Base-by-base conservation (phyloP, 805 yeast species). In the Yarrowia sp. region DNA sequence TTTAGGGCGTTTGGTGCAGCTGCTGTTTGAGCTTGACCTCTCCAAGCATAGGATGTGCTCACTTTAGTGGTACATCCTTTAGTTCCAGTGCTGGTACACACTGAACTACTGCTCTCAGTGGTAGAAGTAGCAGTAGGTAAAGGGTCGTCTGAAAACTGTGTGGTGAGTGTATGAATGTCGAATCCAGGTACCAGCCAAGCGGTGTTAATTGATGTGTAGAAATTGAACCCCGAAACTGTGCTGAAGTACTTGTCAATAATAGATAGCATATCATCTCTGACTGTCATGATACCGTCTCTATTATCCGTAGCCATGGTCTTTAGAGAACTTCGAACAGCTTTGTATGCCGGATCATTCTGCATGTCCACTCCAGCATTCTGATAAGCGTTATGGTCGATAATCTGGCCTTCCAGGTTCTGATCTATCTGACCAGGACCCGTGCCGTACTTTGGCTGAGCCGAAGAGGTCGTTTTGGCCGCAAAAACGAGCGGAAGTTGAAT, bases 381-480 rank as follows among this genome's bases (percentile, higher is more conserved):
- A 47, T 55, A 55, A 28, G 8, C 61, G 17, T 55, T 55, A 31
- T 39, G 45, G 39, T 55, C 61, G 38, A 55, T 28, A 15, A 55
- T 55, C 28, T 55, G 47, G 7, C 61, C 61, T 4, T 28, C 47
- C n/a, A 31, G 14, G 13, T 42, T 41, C 11, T 28, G 35, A 33
- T 55, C 41, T 45, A 55, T 55, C 61, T 55, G 61, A n/a, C 61
- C 61, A 10, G 45, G 47, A 1, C 47, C 47, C 1, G 61, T 55
- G 22, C 61, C 61, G 15, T 55, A 55, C 39, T 31, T 39, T 7
- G 55, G 55, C 18, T 48, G 38, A 6, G 55, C 8, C 6, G 55
- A 48, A 18, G 55, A 33, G 10, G 55, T 48, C 7, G 15, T 17
- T 17, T 39, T 31, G 17, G 45, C 61, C 9, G 61, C 61, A 9